Percentiles rank a stretch among this genome's conserved stretches.
These are phyloP conservation scores for Lotmaria passim DNA, from an alignment of 208 protist genomes.

Conservation along the genomic window DNA sequence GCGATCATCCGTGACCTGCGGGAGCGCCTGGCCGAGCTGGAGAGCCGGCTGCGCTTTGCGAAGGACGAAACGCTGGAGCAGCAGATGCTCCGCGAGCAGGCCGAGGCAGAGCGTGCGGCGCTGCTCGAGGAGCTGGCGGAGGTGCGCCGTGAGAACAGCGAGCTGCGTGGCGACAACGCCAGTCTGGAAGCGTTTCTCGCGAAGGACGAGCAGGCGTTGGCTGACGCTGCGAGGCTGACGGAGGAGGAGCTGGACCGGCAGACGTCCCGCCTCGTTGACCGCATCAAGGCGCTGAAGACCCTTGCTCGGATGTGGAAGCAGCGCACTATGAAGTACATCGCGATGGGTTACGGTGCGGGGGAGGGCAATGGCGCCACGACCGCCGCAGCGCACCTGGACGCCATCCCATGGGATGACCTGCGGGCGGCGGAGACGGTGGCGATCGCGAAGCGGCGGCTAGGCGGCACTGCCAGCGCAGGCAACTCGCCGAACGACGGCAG, in stretches of 20 bases:
- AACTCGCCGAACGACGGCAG: not conserved
- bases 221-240: slow-evolving; percentile 44
- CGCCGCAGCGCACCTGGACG: slow-evolving; percentile 22
- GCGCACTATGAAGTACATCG: slow-evolving; percentile 72
- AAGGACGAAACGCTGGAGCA: slow-evolving; percentile 64
- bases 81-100: slow-evolving; percentile 50
- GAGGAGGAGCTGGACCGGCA: slow-evolving; percentile 58
- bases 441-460: slow-evolving; percentile 50
- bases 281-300: slow-evolving; percentile 38
- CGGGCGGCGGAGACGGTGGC: slow-evolving; percentile 48
- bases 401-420: slow-evolving; percentile 57
- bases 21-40: slow-evolving; percentile 44
- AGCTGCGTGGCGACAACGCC: slow-evolving; percentile 46
- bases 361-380: not conserved
- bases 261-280: slow-evolving; percentile 38
- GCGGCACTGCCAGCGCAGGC: slow-evolving; percentile 12
- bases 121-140: slow-evolving; percentile 43
- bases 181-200: slow-evolving; percentile 51
- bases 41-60: slow-evolving; percentile 69
- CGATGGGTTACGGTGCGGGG: slow-evolving; percentile 48
- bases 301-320: slow-evolving; percentile 76
- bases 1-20: slow-evolving; percentile 54
- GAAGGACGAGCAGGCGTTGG: slow-evolving; percentile 57
- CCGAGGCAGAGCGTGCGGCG: slow-evolving; percentile 48
- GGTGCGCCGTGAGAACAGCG: slow-evolving; percentile 43